Conservation (phyloP, 1,284 basidiomycete genomes). For the Earliella scabrosa region DNA sequence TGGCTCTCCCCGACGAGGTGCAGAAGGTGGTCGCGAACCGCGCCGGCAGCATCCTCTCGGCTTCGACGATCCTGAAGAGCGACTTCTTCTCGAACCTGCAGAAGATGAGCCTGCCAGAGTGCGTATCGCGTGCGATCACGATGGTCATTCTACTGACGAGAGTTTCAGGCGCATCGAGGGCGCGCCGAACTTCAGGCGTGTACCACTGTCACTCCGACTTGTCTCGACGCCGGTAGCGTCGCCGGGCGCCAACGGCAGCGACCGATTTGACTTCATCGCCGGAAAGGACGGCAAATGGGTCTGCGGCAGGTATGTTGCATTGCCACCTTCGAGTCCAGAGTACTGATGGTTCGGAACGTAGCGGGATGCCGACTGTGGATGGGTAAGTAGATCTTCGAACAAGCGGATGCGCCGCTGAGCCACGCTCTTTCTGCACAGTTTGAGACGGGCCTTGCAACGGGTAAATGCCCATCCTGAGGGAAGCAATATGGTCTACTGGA, state of each 20-base stretch:
- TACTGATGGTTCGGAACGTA: slow-evolving; percentile 15
- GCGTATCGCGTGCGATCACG: slow-evolving; percentile 41
- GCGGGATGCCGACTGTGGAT: slow-evolving; percentile 89
- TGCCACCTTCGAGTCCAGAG: too few species aligned
- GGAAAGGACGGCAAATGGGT: slow-evolving; percentile 65
- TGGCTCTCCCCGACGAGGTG: slow-evolving; percentile 90
- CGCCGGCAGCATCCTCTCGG: slow-evolving; percentile 86
- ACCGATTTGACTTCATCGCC: slow-evolving; percentile 42
- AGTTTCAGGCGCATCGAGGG: slow-evolving; percentile 93
- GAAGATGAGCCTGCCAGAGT: slow-evolving; percentile 95
- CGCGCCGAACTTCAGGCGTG: slow-evolving; percentile 88
- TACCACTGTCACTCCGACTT: slow-evolving; percentile 66
- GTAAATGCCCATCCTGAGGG: slow-evolving; percentile 83
- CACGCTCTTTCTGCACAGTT: slow-evolving; percentile 50
- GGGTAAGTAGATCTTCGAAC: slow-evolving; percentile 63
- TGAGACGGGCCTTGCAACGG: slow-evolving; percentile 81
- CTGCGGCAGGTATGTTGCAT: slow-evolving; percentile 79
- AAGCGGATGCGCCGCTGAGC: too few species aligned
- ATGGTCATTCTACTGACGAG: too few species aligned
- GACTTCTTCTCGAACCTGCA: slow-evolving; percentile 96
- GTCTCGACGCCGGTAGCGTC: slow-evolving; percentile 35
- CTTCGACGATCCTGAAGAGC: slow-evolving; percentile 95
- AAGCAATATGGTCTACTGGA: slow-evolving; percentile 82
- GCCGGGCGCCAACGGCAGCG: slow-evolving; percentile 30
- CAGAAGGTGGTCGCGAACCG: slow-evolving; percentile 85